Percentiles rank a stretch among this genome's conserved stretches.
Conservation (phyloP, 768 basidiomycete genomes). For the Amanita inopinata region DNA sequence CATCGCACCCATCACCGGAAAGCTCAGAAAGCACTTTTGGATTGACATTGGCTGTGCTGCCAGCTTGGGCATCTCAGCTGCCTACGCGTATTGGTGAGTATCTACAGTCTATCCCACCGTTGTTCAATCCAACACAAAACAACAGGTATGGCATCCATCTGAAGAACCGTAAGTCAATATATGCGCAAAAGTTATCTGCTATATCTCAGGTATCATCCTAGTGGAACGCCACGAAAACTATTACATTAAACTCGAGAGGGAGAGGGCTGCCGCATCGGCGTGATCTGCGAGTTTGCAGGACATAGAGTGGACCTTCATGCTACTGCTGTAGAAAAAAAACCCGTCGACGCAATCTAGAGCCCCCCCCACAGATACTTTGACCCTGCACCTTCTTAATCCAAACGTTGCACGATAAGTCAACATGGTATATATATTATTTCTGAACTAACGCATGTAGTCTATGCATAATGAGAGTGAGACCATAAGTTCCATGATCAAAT, state of each 20-base stretch:
- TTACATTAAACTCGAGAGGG: slow-evolving; percentile 78
- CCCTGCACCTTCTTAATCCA: too few species aligned
- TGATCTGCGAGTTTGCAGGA: slow-evolving; percentile 11
- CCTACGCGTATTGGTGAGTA: slow-evolving; percentile 79
- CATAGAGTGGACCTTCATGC: slow-evolving; percentile 16
- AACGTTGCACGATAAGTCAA: slow-evolving; percentile 3
- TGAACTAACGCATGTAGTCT: slow-evolving; percentile 10
- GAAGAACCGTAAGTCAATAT: slow-evolving; percentile 52
- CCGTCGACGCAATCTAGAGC: slow-evolving; percentile 1
- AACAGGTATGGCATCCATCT: slow-evolving; percentile 79
- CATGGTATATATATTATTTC: slow-evolving; percentile 7
- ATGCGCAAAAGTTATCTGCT: slow-evolving; percentile 2
- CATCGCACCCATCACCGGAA: slow-evolving; percentile 88
- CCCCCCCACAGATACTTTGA: too few species aligned
- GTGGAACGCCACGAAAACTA: slow-evolving; percentile 78
- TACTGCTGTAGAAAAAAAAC: slow-evolving; percentile 1
- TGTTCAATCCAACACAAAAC: too few species aligned
- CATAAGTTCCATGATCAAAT: slow-evolving; percentile 10
- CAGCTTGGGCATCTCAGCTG: slow-evolving; percentile 67
- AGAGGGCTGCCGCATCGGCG: slow-evolving; percentile 25
- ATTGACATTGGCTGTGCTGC: slow-evolving; percentile 69
- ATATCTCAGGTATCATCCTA: slow-evolving; percentile 21
- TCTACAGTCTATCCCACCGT: not conserved
- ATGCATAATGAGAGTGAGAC: not conserved
- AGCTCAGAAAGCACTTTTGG: slow-evolving; percentile 88